Percentiles rank a stretch among this genome's conserved stretches.
These are phyloP conservation scores for Sicyos edulis DNA, from an alignment of 306 rosid genomes.

Conservation along the genomic window DNA sequence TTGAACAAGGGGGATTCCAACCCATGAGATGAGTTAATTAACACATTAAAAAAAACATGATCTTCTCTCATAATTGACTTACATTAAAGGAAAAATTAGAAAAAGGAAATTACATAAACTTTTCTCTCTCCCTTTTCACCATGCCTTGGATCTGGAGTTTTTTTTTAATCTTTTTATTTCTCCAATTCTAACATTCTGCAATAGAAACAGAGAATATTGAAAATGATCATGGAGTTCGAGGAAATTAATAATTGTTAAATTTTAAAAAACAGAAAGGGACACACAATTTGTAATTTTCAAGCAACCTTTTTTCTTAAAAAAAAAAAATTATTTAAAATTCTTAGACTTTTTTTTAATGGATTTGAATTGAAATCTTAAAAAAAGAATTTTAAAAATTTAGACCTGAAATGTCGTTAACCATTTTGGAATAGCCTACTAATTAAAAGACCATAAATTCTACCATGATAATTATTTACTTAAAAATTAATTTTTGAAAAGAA, in stretches of 20 bases:
- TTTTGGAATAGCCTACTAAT: too few relatives aligned
- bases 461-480: too few relatives aligned
- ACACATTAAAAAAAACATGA: too few relatives aligned
- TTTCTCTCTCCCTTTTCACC: not conserved
- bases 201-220: not conserved
- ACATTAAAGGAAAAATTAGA: not conserved
- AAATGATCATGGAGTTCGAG: conserved; percentile 14
- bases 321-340: not conserved
- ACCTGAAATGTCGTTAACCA: too few relatives aligned
- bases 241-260: not conserved
- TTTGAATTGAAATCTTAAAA: too few relatives aligned
- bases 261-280: not conserved
- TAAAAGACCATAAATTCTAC: too few relatives aligned
- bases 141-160: conserved; percentile 13
- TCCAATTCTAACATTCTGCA: not conserved
- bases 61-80: not conserved
- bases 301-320: conserved; percentile 17
- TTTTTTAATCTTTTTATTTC: not conserved
- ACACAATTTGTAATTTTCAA: not conserved
- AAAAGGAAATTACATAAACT: not conserved
- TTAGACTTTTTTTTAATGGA: too few relatives aligned
- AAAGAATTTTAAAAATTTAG: too few relatives aligned
- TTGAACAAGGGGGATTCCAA: too few relatives aligned
- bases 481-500: too few relatives aligned
- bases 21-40: too few relatives aligned